phyloP scores from a whole-genome alignment of 2,329 filamentous ascomycete species.

The Trichoderma sp. region DNA sequence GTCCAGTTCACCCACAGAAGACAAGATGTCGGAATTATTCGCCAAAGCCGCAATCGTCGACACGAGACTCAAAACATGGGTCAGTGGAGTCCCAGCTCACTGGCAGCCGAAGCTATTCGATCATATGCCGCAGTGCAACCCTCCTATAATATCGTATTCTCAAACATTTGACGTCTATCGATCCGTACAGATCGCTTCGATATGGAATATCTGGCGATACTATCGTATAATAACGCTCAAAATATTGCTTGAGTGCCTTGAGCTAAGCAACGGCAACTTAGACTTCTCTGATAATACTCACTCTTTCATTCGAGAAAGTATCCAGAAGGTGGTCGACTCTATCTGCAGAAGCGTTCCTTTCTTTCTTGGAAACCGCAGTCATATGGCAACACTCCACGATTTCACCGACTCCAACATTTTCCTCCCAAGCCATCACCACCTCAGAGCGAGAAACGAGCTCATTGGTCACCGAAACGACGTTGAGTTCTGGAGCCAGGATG shows the following conservation, averaged over 20 bases:
- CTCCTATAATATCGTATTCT: background rate
- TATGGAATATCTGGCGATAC: background rate
- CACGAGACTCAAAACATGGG: background rate
- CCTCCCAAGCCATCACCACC: background rate
- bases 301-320: background rate
- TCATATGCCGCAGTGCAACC: background rate
- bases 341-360: background rate
- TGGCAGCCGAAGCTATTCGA: background rate
- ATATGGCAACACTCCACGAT: background rate
- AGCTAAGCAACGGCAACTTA: background rate
- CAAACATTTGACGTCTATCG: background rate
- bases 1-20: background rate
- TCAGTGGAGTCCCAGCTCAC: background rate
- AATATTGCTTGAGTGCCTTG: background rate
- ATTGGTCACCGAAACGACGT: background rate
- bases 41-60: background rate
- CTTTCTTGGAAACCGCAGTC: background rate
- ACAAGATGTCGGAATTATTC: background rate
- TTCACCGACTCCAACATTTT: background rate
- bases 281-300: background rate
- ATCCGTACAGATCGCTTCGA: background rate
- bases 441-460: background rate
- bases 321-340: background rate
- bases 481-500: background rate
- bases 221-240: background rate